Conservation (phyloP, 176 grass and related monocot species). For the Cenchrus fungigraminus region DNA sequence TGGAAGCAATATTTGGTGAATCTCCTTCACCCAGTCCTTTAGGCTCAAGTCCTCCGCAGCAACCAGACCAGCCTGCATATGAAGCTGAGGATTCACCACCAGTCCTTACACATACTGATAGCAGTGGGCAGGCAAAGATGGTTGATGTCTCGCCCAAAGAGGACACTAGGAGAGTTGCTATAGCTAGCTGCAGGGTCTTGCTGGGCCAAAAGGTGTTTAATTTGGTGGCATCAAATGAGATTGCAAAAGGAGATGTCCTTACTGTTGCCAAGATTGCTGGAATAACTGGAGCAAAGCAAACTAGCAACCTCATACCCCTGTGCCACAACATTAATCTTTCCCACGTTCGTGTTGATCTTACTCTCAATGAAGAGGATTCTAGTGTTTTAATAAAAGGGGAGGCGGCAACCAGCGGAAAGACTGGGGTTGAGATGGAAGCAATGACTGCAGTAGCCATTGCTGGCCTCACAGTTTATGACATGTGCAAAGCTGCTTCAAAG, state of each 20-base stretch:
- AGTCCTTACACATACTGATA: conserved; percentile 74
- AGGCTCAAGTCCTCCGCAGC: conserved; percentile 58
- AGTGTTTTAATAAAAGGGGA: conserved; percentile 90
- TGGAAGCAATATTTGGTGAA: conserved; percentile 87
- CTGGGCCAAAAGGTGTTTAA: conserved; percentile 72
- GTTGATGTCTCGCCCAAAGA: conserved; percentile 84
- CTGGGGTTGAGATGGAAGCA: conserved; percentile 96
- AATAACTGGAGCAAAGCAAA: conserved; percentile 96
- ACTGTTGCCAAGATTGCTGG: conserved; percentile 94
- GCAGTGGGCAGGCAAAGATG: conserved; percentile 77
- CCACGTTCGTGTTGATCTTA: conserved; percentile 86
- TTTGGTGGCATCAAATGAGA: conserved; percentile 91
- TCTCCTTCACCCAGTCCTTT: conserved; percentile 63
- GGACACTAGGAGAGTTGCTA: conserved; percentile 71
- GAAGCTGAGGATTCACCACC: conserved; percentile 18
- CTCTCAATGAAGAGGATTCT: conserved; percentile 78
- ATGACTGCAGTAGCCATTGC: conserved; percentile 85
- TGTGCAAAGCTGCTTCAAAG: conserved; percentile 96
- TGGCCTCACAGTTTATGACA: conserved; percentile 88
- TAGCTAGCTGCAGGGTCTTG: conserved; percentile 84
- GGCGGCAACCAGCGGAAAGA: conserved; percentile 65
- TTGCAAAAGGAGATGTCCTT: conserved; percentile 92
- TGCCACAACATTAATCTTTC: conserved; percentile 87
- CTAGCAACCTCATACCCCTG: conserved; percentile 77
- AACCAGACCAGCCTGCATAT: conserved; percentile 16